Evolutionary conservation across 2,329 filamentous ascomycete genomes (phyloP), one percentile per base, ranked within the genome.

Genomic region (Scytalidium lignicola): DNA sequence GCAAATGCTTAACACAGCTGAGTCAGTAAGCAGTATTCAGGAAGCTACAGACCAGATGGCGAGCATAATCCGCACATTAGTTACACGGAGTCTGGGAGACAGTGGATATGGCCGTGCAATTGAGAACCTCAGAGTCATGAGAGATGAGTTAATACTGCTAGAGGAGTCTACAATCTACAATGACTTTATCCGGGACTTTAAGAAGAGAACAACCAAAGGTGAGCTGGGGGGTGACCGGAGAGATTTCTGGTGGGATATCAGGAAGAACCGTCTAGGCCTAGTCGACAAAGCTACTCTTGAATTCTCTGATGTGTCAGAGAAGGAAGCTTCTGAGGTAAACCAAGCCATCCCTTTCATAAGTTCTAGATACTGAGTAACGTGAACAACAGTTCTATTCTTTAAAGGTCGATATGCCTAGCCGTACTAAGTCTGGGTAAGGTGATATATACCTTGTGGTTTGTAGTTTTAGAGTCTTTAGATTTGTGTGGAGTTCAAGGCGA

Each of bases 111-210:
- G 79, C 9, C 80, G 82, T 18, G 89, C 86, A 1, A 69, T 88
- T 9, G 92, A 96, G 67, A 83, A 83, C 28, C 70, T 96, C 17
- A 78, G 83, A 1, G 85, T 87, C 1, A 82, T 97, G 78, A 79
- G 91, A 9, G 82, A 90, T 18, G 85, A 90, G 65, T 74, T 95
- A 55, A 75, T 85, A 5, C 81, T 83, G 5, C 74, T 89, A 23
- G 91, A 96, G 62, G 82, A 88, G 64, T 86, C 89, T 0, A 76
- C 65, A 0, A 60, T 88, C 22, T 99, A 88, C 67, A 96, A 97
- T 62, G 73, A 76, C 1, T 87, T 91, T 56, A 60, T 95, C 40
- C 73, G 66, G 39, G 75, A 78, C 28, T 67, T 97, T 58, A 97
- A 96, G 72, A 74, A 73, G 56, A 82, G 83, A 49, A 64, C 96